These are phyloP conservation scores for Linanthus parryae DNA, from an alignment of 148 eudicot species.

Conservation along the genomic window DNA sequence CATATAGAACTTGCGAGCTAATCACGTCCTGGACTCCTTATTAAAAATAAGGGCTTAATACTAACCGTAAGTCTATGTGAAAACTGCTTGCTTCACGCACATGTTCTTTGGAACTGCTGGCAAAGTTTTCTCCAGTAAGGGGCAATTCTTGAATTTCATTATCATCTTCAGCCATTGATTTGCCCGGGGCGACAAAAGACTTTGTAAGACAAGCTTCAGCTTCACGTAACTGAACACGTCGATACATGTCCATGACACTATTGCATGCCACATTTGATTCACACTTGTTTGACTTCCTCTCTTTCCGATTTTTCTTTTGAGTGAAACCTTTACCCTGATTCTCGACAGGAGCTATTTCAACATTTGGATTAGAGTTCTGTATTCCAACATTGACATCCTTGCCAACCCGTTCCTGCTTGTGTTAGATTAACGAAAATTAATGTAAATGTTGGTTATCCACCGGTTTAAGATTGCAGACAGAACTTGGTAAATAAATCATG, in stretches of 20 bases:
- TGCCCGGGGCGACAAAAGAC: conserved; percentile 14
- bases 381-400: conserved; percentile 15
- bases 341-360: conserved; percentile 27
- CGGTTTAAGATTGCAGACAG: background rate
- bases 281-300: conserved; percentile 17
- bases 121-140: conserved; percentile 19
- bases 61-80: conserved; percentile 38
- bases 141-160: conserved; percentile 20
- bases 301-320: conserved; percentile 28
- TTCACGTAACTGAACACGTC: conserved; percentile 16
- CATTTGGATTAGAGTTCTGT: conserved; percentile 28
- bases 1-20: background rate
- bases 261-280: conserved; percentile 26
- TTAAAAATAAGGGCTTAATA: background rate
- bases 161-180: conserved; percentile 20
- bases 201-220: conserved; percentile 17
- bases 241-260: conserved; percentile 12
- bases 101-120: conserved; percentile 20
- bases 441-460: conserved; percentile 5
- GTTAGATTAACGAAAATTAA: background rate
- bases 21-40: background rate
- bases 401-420: conserved; percentile 43
- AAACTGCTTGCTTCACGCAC: conserved; percentile 30
- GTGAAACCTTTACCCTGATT: conserved; percentile 21
- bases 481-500: background rate